These are phyloP conservation scores for Candida insectorum DNA, from an alignment of 805 yeast genomes.

Conservation along the genomic window DNA sequence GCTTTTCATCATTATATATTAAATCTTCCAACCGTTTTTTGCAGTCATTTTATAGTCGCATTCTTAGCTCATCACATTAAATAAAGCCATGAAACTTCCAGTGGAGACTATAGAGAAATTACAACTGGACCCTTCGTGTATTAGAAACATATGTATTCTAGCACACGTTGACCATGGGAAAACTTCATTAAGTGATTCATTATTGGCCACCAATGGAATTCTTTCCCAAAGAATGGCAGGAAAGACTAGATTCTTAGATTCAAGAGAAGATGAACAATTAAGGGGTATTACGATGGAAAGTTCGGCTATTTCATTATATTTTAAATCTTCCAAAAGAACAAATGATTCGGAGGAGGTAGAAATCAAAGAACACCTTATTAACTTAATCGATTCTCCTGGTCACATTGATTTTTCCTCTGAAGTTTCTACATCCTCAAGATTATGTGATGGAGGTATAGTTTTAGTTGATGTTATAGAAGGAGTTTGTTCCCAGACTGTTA, in stretches of 20 bases:
- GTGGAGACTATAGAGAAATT: constrained; percentile 61
- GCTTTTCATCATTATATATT: too few species aligned
- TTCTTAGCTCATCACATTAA: too few species aligned
- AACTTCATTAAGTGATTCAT: constrained; percentile 88
- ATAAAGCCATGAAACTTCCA: constrained; percentile 63
- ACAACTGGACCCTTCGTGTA: constrained; percentile 65
- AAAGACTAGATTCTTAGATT: constrained; percentile 85
- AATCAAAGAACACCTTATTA: constrained; percentile 77
- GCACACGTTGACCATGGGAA: constrained; percentile 99
- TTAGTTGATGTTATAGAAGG: constrained; percentile 97
- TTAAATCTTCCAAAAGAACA: constrained; percentile 54
- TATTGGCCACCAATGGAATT: constrained; percentile 93
- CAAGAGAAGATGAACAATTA: constrained; percentile 91
- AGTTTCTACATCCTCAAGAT: constrained; percentile 91
- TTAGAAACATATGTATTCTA: constrained; percentile 88
- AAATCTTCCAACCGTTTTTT: too few species aligned
- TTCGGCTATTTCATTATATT: constrained; percentile 90
- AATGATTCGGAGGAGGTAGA: constrained; percentile 35
- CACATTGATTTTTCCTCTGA: constrained; percentile 96
- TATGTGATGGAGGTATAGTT: constrained; percentile 96
- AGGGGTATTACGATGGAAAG: constrained; percentile 98
- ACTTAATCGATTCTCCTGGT: constrained; percentile 98
- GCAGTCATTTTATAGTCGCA: too few species aligned
- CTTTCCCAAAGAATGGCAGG: constrained; percentile 95
- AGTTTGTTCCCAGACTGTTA: constrained; percentile 95